Evolutionary conservation across 2,329 filamentous ascomycete genomes (phyloP).

Genomic region (Reticulascus tulasneorum): DNA sequence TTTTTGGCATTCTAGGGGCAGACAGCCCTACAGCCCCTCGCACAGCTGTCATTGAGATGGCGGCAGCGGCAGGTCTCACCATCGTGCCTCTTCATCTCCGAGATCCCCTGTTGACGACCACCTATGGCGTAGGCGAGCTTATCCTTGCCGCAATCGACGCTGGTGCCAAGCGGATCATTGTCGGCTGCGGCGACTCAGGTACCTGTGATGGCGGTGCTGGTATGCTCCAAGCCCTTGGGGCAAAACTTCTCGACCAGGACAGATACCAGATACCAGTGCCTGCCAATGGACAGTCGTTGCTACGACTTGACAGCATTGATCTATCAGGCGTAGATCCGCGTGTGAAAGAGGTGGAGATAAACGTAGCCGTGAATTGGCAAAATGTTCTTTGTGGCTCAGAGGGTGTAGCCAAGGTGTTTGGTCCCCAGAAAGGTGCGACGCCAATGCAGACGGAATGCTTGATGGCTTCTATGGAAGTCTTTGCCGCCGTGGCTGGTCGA

Average conservation of each 20-base stretch:
- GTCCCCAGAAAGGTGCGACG: conserved; percentile 47
- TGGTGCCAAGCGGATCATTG: conserved; percentile 40
- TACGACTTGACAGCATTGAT: conserved; percentile 32
- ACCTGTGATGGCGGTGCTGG: conserved; percentile 50
- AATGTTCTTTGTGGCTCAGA: conserved; percentile 45
- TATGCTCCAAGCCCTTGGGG: conserved; percentile 51
- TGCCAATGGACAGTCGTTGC: conserved; percentile 35
- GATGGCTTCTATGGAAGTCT: conserved; percentile 35
- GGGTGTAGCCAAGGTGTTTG: conserved; percentile 47
- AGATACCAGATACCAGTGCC: conserved; percentile 32
- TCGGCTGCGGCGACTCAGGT: conserved; percentile 51
- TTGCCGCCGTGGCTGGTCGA: conserved; percentile 30
- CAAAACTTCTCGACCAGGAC: conserved; percentile 33
- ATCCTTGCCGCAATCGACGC: conserved; percentile 40
- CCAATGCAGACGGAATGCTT: conserved; percentile 37
- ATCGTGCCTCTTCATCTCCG: conserved; percentile 40
- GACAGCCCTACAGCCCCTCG: conserved; percentile 8
- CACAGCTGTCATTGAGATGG: conserved; percentile 50
- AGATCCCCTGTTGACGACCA: conserved; percentile 45
- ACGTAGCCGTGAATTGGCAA: conserved; percentile 48
- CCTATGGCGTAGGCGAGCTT: conserved; percentile 47
- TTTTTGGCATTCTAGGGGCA: conserved; percentile 39
- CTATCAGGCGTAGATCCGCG: conserved; percentile 33
- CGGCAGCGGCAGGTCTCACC: conserved; percentile 47
- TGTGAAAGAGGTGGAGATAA: conserved; percentile 33